These are phyloP conservation scores for Curvularia verruculosa DNA, from an alignment of 2,329 filamentous ascomycete species.

Conservation along the genomic window DNA sequence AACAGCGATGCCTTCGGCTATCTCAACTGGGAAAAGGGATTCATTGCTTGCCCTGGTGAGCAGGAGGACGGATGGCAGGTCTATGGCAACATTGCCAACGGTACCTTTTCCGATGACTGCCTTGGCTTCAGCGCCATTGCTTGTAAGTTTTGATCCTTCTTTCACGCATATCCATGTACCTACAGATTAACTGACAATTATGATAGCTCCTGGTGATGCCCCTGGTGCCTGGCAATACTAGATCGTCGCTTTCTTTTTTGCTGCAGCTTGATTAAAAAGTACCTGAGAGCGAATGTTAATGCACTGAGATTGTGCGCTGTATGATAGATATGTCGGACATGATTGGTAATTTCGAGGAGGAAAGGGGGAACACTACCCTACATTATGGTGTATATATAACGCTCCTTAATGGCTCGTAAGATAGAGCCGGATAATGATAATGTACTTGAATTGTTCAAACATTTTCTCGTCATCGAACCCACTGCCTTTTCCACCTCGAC, in stretches of 20 bases:
- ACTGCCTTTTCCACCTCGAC: no score
- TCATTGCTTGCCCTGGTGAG: slow-evolving; percentile 43
- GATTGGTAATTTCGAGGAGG: not conserved
- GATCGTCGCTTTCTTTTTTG: not conserved
- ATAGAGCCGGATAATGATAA: slow-evolving; percentile 30
- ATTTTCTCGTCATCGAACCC: no score
- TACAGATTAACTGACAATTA: slow-evolving; percentile 11
- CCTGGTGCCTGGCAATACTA: slow-evolving; percentile 49
- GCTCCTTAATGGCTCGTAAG: slow-evolving; percentile 20
- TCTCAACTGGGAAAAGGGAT: slow-evolving; percentile 39
- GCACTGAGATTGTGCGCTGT: not conserved
- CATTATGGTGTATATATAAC: slow-evolving; percentile 20
- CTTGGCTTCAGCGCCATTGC: slow-evolving; percentile 46
- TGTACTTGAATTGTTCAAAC: not conserved
- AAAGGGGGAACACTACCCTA: slow-evolving; percentile 1
- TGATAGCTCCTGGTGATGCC: slow-evolving; percentile 27
- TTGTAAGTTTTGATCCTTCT: slow-evolving; percentile 26
- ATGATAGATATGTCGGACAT: not conserved
- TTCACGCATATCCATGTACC: not conserved
- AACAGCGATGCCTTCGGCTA: slow-evolving; percentile 32
- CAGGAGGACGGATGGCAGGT: slow-evolving; percentile 41
- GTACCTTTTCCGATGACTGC: slow-evolving; percentile 33
- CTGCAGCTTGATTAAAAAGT: not conserved
- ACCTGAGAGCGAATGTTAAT: slow-evolving; percentile 10
- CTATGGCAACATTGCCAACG: slow-evolving; percentile 34